Conservation (phyloP, 1,139 yeast species). For the Hansenula sp. region DNA sequence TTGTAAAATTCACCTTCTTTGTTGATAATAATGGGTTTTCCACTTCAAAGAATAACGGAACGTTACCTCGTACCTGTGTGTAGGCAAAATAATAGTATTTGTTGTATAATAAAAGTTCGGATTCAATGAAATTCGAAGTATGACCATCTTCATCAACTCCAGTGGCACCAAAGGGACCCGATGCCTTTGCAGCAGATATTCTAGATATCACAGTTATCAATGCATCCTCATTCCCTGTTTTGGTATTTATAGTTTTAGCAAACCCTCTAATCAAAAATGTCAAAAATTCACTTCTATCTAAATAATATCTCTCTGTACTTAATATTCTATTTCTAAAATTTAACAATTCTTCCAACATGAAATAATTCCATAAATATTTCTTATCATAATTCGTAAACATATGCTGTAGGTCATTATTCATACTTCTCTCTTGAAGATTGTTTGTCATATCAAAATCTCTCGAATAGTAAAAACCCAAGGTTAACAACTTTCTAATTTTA, state of each 20-base stretch:
- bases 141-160: constrained; percentile 73
- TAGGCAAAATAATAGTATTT: constrained; percentile 51
- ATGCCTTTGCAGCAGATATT: constrained; percentile 57
- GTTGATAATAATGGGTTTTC: constrained; percentile 47
- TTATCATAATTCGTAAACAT: constrained; percentile 41
- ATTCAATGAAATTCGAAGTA: constrained; percentile 62
- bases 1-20: constrained; percentile 42
- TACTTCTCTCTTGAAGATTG: constrained; percentile 51
- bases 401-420: constrained; percentile 32
- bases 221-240: constrained; percentile 32
- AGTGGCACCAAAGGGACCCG: constrained; percentile 60
- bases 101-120: constrained; percentile 58
- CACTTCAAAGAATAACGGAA: constrained; percentile 59
- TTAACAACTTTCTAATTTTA: constrained; percentile 49
- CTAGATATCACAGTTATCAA: constrained; percentile 62
- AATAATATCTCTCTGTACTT: constrained; percentile 39
- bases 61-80: constrained; percentile 60
- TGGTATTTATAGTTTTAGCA: constrained; percentile 54
- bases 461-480: constrained; percentile 66
- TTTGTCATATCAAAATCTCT: constrained; percentile 62
- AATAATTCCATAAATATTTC: constrained; percentile 63
- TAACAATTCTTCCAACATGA: constrained; percentile 52
- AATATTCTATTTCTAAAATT: constrained; percentile 56
- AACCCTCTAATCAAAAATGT: constrained; percentile 63
- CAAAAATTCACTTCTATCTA: constrained; percentile 56